Evolutionary conservation across 108 stramenopile species (phyloP).

Genomic region (Chaetoceros tenuissimus): DNA sequence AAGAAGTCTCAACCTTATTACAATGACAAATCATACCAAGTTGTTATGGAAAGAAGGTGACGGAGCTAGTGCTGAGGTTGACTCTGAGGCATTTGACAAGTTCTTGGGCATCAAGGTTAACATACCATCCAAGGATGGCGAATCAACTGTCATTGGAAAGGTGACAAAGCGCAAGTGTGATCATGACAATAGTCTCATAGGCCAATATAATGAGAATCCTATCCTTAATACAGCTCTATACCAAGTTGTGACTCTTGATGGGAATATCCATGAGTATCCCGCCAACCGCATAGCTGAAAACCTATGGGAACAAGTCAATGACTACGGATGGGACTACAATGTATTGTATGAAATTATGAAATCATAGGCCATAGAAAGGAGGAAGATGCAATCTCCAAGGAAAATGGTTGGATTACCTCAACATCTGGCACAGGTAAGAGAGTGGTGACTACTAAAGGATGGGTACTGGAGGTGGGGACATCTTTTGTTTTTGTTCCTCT

Average conservation of each 20-base stretch:
- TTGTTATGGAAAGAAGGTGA: too few species aligned
- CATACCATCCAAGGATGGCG: neutral
- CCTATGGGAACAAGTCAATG: slow-evolving; percentile 22
- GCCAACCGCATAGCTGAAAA: slow-evolving; percentile 42
- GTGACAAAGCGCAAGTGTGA: slow-evolving; percentile 12
- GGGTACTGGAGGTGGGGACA: slow-evolving; percentile 36
- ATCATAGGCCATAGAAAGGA: neutral
- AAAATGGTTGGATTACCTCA: neutral
- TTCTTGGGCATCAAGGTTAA: neutral
- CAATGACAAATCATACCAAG: too few species aligned
- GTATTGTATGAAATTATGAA: slow-evolving; percentile 7
- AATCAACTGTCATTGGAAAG: neutral
- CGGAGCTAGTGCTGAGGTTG: too few species aligned
- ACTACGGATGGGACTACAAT: slow-evolving; percentile 14
- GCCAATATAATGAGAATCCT: slow-evolving; percentile 22
- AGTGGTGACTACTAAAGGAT: slow-evolving; percentile 33
- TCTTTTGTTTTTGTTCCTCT: slow-evolving; percentile 19
- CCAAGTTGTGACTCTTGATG: slow-evolving; percentile 28
- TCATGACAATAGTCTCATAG: slow-evolving; percentile 12
- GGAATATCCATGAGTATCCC: slow-evolving; percentile 10
- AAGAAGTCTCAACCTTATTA: too few species aligned
- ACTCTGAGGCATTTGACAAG: too few species aligned
- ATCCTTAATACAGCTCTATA: slow-evolving; percentile 28
- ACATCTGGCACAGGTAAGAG: neutral
- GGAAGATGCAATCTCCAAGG: neutral